phyloP scores from a whole-genome alignment of 2,329 filamentous ascomycete species.

The Aspergillus ochraceoroseus region DNA sequence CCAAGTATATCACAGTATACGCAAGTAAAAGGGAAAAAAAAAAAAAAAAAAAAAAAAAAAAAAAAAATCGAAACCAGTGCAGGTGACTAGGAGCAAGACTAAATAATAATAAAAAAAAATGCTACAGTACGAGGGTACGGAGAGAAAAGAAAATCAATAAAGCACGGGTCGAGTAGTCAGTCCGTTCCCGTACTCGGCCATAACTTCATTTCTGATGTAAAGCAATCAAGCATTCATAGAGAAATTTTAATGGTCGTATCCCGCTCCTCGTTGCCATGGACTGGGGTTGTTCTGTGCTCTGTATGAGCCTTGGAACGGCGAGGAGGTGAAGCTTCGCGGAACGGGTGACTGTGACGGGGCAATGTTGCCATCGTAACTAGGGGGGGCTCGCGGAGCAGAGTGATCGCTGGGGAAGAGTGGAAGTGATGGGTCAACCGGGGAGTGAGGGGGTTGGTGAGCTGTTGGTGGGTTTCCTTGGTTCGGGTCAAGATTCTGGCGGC shows the following conservation, averaged over 20 bases:
- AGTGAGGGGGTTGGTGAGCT: conserved; percentile 43
- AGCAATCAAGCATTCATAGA: conserved; percentile 24
- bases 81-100: conserved; percentile 15
- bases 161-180: conserved; percentile 22
- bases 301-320: conserved; percentile 36
- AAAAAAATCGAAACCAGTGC: conserved; percentile 9
- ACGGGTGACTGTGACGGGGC: conserved; percentile 32
- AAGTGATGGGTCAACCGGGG: conserved; percentile 47
- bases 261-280: conserved; percentile 62
- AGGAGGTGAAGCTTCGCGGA: conserved; percentile 30
- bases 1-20: conserved; percentile 25
- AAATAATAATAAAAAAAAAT: too few relatives aligned
- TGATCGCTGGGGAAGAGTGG: conserved; percentile 46
- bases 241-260: conserved; percentile 53
- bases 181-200: conserved; percentile 33
- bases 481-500: conserved; percentile 44
- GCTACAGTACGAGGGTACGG: conserved; percentile 21
- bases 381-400: conserved; percentile 37
- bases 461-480: conserved; percentile 23
- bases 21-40: conserved; percentile 15
- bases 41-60: conserved; percentile 11
- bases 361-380: conserved; percentile 33
- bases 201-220: conserved; percentile 40
- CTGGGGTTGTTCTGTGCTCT: conserved; percentile 52
- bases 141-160: conserved; percentile 18